Conservation (phyloP, 2,329 filamentous ascomycete species). For the Diaporthe velutina region DNA sequence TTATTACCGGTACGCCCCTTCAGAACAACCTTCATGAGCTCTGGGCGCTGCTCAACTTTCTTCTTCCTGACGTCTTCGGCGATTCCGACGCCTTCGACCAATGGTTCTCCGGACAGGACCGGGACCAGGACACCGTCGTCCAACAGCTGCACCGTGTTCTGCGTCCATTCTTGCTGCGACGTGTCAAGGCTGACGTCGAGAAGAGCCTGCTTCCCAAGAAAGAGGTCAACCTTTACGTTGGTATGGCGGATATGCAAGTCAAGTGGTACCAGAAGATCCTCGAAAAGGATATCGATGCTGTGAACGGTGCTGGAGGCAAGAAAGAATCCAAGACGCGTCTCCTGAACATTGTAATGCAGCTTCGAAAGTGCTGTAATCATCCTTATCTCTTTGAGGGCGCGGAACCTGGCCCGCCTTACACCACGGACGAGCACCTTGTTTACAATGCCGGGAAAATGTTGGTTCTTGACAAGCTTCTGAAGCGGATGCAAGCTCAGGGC, state of each 20-base stretch:
- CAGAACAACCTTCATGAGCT: slow-evolving; percentile 99
- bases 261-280: slow-evolving; percentile 99
- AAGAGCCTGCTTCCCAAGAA: slow-evolving; percentile 98
- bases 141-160: slow-evolving; percentile 95
- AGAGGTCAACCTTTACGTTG: slow-evolving; percentile 95
- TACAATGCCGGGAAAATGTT: slow-evolving; percentile 98
- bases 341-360: slow-evolving; percentile 99
- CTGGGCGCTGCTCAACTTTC: slow-evolving; percentile 96
- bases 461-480: slow-evolving; percentile 91
- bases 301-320: slow-evolving; percentile 96
- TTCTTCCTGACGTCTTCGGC: slow-evolving; percentile 98
- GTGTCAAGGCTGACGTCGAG: slow-evolving; percentile 97
- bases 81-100: slow-evolving; percentile 97
- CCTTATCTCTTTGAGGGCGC: slow-evolving; percentile 98
- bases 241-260: slow-evolving; percentile 99
- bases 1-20: slow-evolving; percentile 96
- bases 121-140: slow-evolving; percentile 94
- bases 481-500: slow-evolving; percentile 84
- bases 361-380: slow-evolving; percentile 98
- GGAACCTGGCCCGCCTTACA: slow-evolving; percentile 96
- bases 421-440: slow-evolving; percentile 95
- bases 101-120: slow-evolving; percentile 94
- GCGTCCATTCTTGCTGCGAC: slow-evolving; percentile 91
- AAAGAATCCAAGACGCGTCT: slow-evolving; percentile 97
- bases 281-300: slow-evolving; percentile 98